Base-by-base conservation (phyloP, 23 red algal species). In the Chondrus crispus region DNA sequence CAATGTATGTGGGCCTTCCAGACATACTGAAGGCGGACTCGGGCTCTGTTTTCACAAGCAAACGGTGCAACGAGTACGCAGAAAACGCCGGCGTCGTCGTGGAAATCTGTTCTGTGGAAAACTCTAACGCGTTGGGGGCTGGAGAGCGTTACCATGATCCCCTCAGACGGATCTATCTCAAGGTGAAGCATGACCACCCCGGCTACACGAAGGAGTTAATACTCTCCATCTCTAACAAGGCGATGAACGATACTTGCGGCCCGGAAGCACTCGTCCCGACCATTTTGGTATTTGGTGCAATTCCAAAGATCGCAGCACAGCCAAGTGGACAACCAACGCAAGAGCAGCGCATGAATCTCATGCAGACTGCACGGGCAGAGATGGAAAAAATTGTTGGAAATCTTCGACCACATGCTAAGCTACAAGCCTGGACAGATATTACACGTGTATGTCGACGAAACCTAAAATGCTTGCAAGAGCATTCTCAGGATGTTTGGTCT, bases 211-310 rank as follows among this genome's bases (percentile, higher is more conserved):
- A 33, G 26, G 82, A 74, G 40, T 20, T 87, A 7, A 24, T 51
- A 46, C 63, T 74, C 5, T 16, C 60, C 4, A n/a, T 68, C 9
- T 55, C 82, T 20, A 30, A 42, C 40, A 72, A 68, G 40, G 54
- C 55, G 57, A 87, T 87, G 7, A 87, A 87, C 58, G 58, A 87
- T 22, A 87, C 57, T 4, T 19, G 20, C 58, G 82, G 82, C 11
- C 82, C 63, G 5, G 40, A 72, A 43, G 82, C 58, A 24, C 82
- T 87, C 35, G 55, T 72, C 5, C 82, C 82, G n/a, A 36, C 22
- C 19, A 35, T 71, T 45, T 87, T 87, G 46, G 57, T 87, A 41
- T 72, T 87, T 87, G 82, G 82, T 7, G 30, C 29, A 26, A 38
- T 87, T 32, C 62, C 82, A 8, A 46, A 18, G 40, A n/a, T 66